A percentile compares a stretch with the other conserved stretches of the same genome.
Conservation (phyloP, 2,329 filamentous ascomycete species). For the Paraconiothyrium brasiliense region DNA sequence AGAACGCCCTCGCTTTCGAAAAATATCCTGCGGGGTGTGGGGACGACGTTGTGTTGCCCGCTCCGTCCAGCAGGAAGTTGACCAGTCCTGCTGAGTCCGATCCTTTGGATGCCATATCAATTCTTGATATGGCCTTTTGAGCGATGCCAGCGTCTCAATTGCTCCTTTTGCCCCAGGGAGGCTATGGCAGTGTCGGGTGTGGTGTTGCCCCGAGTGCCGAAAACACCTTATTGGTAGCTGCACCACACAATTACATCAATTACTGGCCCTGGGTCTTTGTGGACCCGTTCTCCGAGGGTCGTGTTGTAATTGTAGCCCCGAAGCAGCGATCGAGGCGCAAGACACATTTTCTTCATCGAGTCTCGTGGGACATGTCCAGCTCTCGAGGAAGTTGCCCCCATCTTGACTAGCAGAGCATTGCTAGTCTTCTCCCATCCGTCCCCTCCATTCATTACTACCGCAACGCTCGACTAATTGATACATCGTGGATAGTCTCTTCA, state of each 20-base stretch:
- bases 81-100: background rate
- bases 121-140: background rate
- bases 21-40: background rate
- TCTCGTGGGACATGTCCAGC: background rate
- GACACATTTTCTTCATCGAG: background rate
- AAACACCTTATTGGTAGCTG: background rate
- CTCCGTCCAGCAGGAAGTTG: background rate
- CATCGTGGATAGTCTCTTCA: too few relatives aligned
- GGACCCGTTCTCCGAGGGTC: background rate
- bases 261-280: background rate
- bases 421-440: too few relatives aligned
- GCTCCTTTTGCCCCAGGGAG: background rate
- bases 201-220: background rate
- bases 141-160: slow-evolving; percentile 4
- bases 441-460: too few relatives aligned
- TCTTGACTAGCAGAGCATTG: too few relatives aligned
- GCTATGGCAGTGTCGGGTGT: background rate
- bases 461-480: too few relatives aligned
- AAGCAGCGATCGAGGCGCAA: background rate
- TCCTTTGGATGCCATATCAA: background rate
- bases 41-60: too few relatives aligned
- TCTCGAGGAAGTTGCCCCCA: background rate
- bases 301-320: background rate
- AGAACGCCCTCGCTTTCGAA: background rate
- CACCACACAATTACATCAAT: background rate